Conservation (phyloP, 1,284 basidiomycete genomes). For the Moniliophthora roreri region DNA sequence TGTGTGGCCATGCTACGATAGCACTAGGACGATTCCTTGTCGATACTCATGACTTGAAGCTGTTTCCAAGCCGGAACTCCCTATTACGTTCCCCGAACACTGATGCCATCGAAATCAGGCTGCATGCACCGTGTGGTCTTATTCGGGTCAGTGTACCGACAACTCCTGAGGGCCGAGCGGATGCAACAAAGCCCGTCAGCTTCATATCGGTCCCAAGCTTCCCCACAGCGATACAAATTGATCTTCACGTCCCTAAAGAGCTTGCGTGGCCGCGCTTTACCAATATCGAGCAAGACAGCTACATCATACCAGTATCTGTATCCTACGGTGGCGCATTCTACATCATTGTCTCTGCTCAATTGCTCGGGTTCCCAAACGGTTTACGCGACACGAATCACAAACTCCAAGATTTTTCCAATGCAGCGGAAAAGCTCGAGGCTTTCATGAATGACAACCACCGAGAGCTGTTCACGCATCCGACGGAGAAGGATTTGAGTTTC, state of each 20-base stretch:
- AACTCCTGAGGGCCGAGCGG: slow-evolving; percentile 22
- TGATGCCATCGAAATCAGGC: slow-evolving; percentile 24
- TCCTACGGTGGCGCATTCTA: slow-evolving; percentile 45
- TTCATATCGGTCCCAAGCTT: slow-evolving; percentile 38
- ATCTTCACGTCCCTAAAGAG: slow-evolving; percentile 27
- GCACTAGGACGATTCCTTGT: slow-evolving; percentile 44
- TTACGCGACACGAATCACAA: slow-evolving; percentile 18
- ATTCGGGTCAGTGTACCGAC: slow-evolving; percentile 33
- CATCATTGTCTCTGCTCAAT: slow-evolving; percentile 32
- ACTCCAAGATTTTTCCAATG: slow-evolving; percentile 29
- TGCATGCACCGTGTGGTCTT: slow-evolving; percentile 41
- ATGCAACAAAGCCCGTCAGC: slow-evolving; percentile 29
- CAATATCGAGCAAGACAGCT: not conserved
- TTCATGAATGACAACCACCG: slow-evolving; percentile 20
- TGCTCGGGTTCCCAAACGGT: slow-evolving; percentile 31
- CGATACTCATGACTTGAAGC: slow-evolving; percentile 30
- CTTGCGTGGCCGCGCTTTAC: slow-evolving; percentile 28
- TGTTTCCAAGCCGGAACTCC: slow-evolving; percentile 33
- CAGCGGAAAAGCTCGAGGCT: slow-evolving; percentile 27
- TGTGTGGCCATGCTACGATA: slow-evolving; percentile 48
- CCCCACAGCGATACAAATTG: slow-evolving; percentile 26
- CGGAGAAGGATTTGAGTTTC: slow-evolving; percentile 32
- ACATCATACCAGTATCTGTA: slow-evolving; percentile 29
- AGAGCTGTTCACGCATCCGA: slow-evolving; percentile 32
- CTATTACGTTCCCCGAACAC: slow-evolving; percentile 23